Conservation (phyloP, 768 basidiomycete species). For the Lentinus brumalis region DNA sequence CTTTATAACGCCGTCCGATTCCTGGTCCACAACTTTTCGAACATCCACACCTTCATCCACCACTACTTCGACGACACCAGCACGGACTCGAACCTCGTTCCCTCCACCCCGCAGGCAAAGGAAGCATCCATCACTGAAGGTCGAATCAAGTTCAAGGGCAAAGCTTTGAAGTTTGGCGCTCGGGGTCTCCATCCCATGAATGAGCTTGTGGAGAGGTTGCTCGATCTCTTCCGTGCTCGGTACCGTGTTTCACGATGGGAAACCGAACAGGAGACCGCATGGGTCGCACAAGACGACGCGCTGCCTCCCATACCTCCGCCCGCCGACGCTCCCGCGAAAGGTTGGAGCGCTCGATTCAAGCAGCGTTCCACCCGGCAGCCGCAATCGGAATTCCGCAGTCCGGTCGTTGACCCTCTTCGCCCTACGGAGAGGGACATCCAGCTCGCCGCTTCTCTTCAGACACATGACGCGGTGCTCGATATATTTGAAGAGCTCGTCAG, state of each 20-base stretch:
- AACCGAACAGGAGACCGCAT: too few relatives aligned
- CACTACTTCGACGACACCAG: not conserved
- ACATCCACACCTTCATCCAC: not conserved
- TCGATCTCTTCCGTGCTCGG: not conserved
- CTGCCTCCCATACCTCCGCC: too few relatives aligned
- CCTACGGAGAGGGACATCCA: too few relatives aligned
- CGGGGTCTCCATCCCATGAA: not conserved
- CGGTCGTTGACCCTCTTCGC: too few relatives aligned
- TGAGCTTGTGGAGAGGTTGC: not conserved
- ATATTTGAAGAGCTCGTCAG: too few relatives aligned
- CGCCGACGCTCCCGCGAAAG: too few relatives aligned
- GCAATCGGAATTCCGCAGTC: too few relatives aligned
- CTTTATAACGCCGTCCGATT: constrained; percentile 7
- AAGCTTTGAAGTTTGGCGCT: not conserved
- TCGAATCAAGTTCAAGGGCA: not conserved
- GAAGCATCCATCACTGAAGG: not conserved
- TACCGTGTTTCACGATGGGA: not conserved
- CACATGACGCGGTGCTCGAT: too few relatives aligned
- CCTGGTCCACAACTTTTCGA: not conserved
- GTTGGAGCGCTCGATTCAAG: too few relatives aligned
- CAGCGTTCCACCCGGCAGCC: too few relatives aligned
- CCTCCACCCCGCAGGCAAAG: not conserved
- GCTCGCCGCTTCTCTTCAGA: too few relatives aligned
- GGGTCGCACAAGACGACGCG: too few relatives aligned
- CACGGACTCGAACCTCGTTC: not conserved